Evolutionary conservation across 2,329 filamentous ascomycete species (phyloP).

Genomic region (Penicillium oxalicum): DNA sequence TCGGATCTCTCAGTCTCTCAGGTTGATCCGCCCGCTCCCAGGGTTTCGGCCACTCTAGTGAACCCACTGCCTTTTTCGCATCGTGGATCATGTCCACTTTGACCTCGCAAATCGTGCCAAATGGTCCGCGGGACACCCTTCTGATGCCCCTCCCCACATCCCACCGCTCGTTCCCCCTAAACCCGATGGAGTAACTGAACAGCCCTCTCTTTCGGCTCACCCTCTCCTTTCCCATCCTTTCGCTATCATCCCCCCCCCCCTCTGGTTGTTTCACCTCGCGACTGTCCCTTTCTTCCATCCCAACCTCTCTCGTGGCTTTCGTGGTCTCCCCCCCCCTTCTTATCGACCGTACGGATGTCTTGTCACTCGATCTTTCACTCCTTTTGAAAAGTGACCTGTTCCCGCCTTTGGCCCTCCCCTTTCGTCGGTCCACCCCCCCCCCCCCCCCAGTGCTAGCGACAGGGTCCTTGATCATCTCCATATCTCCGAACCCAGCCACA

Average conservation of each 20-base stretch:
- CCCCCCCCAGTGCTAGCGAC: conserved; percentile 15
- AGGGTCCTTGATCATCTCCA: not conserved
- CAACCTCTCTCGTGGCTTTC: conserved; percentile 1
- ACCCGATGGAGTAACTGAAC: conserved; percentile 16
- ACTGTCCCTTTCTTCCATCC: not conserved
- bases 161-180: conserved; percentile 23
- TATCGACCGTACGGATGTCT: no score
- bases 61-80: no score
- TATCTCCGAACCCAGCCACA: not conserved
- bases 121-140: no score
- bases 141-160: conserved; percentile 23
- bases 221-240: conserved; percentile 13
- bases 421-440: not conserved
- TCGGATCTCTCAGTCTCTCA: no score
- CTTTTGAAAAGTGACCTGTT: conserved; percentile 14
- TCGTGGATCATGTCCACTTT: no score
- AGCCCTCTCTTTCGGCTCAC: conserved; percentile 22
- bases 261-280: conserved; percentile 4
- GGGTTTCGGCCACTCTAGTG: no score
- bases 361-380: no score
- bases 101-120: no score
- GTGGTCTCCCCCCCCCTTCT: conserved; percentile 4
- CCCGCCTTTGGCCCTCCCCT: not conserved
- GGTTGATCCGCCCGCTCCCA: no score
- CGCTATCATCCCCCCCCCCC: not conserved